Conservation (phyloP, 495 filamentous ascomycete genomes). For the Sabuloglossum arenarium region DNA sequence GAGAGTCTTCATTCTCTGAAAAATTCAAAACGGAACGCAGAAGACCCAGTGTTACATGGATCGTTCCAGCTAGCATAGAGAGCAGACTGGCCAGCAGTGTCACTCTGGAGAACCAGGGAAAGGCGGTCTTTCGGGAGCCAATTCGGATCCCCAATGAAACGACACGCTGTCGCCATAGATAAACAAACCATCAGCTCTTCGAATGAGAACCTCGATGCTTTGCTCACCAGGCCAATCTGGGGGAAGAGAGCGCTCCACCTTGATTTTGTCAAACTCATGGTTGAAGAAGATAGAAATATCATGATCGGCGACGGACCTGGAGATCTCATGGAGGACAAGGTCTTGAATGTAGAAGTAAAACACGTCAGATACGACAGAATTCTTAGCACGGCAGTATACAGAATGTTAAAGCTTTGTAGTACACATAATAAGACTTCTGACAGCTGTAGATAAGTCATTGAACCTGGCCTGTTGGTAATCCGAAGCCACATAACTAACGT, state of each 20-base stretch:
- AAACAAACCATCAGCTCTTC: constrained; percentile 7
- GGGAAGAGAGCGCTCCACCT: background rate
- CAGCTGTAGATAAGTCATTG: too few species aligned
- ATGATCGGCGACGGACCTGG: background rate
- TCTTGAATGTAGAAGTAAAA: too few species aligned
- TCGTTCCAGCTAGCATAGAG: too few species aligned
- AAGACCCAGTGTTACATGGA: too few species aligned
- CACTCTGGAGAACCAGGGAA: background rate
- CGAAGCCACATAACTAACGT: too few species aligned
- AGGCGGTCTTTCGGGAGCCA: background rate
- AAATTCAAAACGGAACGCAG: too few species aligned
- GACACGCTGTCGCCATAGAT: constrained; percentile 1
- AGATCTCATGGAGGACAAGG: background rate
- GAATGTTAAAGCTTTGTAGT: too few species aligned
- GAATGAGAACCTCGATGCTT: background rate
- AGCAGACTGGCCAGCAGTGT: background rate
- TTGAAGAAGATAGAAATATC: background rate
- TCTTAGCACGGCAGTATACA: too few species aligned
- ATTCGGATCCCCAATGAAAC: background rate
- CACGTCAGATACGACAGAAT: too few species aligned
- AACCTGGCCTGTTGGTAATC: too few species aligned
- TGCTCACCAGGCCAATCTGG: background rate
- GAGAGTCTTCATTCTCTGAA: constrained; percentile 12
- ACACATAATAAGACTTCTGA: too few species aligned
- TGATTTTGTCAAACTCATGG: background rate